Evolutionary conservation across 2,329 filamentous ascomycete species (phyloP).

Genomic region (Phaeomoniella chlamydospora): DNA sequence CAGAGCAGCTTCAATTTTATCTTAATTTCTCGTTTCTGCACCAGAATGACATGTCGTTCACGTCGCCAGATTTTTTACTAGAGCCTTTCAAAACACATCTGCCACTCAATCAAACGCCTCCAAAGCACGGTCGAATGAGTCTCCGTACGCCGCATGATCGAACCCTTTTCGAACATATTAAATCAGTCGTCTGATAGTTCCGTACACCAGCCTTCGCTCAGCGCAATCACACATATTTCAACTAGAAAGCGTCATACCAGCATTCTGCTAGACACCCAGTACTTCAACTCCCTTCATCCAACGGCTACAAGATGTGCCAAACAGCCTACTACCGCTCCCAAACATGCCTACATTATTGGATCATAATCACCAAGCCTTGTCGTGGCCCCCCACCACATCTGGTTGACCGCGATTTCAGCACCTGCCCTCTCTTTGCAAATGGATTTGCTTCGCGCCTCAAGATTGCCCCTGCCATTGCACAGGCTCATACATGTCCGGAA

Average conservation of each 20-base stretch:
- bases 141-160: neutral
- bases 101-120: too few relatives aligned
- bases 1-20: too few relatives aligned
- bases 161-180: neutral
- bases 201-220: neutral
- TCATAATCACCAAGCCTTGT: slow-evolving; percentile 31
- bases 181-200: neutral
- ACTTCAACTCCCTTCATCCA: slow-evolving; percentile 1
- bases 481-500: slow-evolving; percentile 14
- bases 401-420: slow-evolving; percentile 14
- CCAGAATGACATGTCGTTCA: too few relatives aligned
- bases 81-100: too few relatives aligned
- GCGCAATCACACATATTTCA: too few relatives aligned
- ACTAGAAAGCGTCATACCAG: too few relatives aligned
- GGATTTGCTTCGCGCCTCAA: slow-evolving; percentile 4
- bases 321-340: slow-evolving; percentile 28
- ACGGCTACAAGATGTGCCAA: slow-evolving; percentile 26
- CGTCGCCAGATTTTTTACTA: too few relatives aligned
- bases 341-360: slow-evolving; percentile 33
- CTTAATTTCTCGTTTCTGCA: too few relatives aligned
- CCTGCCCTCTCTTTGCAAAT: slow-evolving; percentile 12
- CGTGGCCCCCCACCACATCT: slow-evolving; percentile 4
- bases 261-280: too few relatives aligned
- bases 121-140: neutral
- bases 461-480: slow-evolving; percentile 8